Evolutionary conservation across 768 basidiomycete genomes (phyloP).

Genomic region (Agrocybe chaxingu): DNA sequence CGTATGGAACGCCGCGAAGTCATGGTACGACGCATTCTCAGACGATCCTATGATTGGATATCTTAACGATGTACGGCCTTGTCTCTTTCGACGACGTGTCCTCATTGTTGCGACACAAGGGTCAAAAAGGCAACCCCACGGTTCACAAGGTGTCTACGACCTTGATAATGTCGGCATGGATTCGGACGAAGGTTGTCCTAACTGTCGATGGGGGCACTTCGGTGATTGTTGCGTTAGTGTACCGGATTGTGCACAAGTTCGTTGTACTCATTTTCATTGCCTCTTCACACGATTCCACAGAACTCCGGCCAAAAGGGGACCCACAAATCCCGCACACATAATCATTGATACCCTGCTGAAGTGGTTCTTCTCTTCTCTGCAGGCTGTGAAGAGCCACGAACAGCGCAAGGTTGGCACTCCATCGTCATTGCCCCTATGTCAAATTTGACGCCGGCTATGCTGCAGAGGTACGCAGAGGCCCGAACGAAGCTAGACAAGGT

Average conservation of each 20-base stretch:
- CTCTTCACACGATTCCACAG: not conserved
- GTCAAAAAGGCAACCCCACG: not conserved
- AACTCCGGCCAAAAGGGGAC: slow-evolving; percentile 1
- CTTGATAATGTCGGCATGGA: slow-evolving; percentile 12
- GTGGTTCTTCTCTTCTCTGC: not conserved
- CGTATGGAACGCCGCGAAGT: slow-evolving; percentile 19
- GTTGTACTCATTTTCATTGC: not conserved
- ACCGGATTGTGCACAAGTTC: not conserved
- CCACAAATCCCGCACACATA: slow-evolving; percentile 1
- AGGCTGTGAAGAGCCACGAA: slow-evolving; percentile 3
- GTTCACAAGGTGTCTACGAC: not conserved
- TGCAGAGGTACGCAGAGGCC: slow-evolving; percentile 6
- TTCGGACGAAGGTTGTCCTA: slow-evolving; percentile 17
- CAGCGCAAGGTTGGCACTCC: slow-evolving; percentile 11
- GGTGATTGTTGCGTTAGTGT: slow-evolving; percentile 20
- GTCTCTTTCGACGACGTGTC: not conserved
- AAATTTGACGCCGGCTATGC: not conserved
- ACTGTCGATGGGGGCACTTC: slow-evolving; percentile 22
- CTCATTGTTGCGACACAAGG: slow-evolving; percentile 1
- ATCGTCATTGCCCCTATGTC: not conserved
- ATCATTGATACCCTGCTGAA: slow-evolving; percentile 1
- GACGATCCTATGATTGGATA: slow-evolving; percentile 17
- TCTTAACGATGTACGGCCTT: slow-evolving; percentile 8
- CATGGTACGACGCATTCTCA: slow-evolving; percentile 17
- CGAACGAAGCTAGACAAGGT: slow-evolving; percentile 19